A percentile compares a stretch with the other conserved stretches of the same genome.
Conservation (phyloP, 164 flowering plant species). For the Magnolia sinica region DNA sequence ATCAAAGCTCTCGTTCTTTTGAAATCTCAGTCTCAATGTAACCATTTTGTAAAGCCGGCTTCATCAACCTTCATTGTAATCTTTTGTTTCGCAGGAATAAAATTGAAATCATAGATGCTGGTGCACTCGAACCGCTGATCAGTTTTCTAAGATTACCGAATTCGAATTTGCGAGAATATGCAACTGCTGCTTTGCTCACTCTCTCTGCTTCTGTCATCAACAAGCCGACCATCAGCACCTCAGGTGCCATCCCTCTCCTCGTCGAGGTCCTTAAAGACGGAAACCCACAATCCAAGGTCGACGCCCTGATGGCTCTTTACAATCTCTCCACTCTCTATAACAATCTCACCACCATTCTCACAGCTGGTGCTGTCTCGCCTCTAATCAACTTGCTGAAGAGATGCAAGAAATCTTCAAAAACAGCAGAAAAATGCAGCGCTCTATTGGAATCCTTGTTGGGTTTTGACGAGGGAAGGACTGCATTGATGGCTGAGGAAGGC, state of each 20-base stretch:
- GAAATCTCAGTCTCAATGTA: too few species aligned
- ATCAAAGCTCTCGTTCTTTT: too few species aligned
- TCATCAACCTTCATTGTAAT: not conserved
- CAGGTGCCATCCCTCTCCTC: slow-evolving; percentile 79
- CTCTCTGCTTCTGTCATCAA: slow-evolving; percentile 74
- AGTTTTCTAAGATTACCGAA: slow-evolving; percentile 47
- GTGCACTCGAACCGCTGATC: slow-evolving; percentile 74
- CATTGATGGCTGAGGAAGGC: slow-evolving; percentile 72
- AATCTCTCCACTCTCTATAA: slow-evolving; percentile 66
- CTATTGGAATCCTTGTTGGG: slow-evolving; percentile 65
- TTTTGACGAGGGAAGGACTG: slow-evolving; percentile 68
- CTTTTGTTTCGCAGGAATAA: slow-evolving; percentile 56
- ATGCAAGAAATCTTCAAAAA: slow-evolving; percentile 70
- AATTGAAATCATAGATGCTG: slow-evolving; percentile 68
- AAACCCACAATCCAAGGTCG: slow-evolving; percentile 69
- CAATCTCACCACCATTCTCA: slow-evolving; percentile 48
- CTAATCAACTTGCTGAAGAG: slow-evolving; percentile 54
- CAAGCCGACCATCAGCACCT: slow-evolving; percentile 62
- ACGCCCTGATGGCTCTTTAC: slow-evolving; percentile 73
- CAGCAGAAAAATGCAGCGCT: slow-evolving; percentile 72
- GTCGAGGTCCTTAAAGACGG: slow-evolving; percentile 62
- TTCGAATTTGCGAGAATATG: slow-evolving; percentile 57
- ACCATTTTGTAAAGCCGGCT: not conserved
- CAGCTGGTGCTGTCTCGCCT: slow-evolving; percentile 53
- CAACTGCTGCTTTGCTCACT: slow-evolving; percentile 76